phyloP scores from a whole-genome alignment of 2,329 filamentous ascomycete genomes.

The Penicillium sumatraense region DNA sequence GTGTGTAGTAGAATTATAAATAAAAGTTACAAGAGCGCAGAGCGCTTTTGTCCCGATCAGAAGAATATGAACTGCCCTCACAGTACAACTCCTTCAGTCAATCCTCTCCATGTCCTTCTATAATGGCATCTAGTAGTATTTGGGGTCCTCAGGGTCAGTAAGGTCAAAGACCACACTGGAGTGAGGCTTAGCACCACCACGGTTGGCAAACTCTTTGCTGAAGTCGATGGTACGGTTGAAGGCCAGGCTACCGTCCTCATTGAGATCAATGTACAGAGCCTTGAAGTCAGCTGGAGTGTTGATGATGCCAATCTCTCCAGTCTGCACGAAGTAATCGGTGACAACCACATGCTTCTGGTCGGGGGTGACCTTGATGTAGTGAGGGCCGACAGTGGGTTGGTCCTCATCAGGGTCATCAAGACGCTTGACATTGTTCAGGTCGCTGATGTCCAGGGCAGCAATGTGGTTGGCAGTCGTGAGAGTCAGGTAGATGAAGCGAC shows the following conservation, averaged over 20 bases:
- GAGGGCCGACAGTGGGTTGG: conserved; percentile 65
- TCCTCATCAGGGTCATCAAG: conserved; percentile 64
- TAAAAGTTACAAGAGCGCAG: not conserved
- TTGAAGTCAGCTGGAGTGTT: conserved; percentile 67
- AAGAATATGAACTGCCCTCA: not conserved
- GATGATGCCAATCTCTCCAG: conserved; percentile 63
- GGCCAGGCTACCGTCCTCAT: conserved; percentile 57
- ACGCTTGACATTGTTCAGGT: conserved; percentile 63
- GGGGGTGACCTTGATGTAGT: conserved; percentile 67
- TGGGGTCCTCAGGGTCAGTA: conserved; percentile 57
- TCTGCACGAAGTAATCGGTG: conserved; percentile 70
- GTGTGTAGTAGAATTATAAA: conserved; percentile 1
- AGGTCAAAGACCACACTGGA: conserved; percentile 61
- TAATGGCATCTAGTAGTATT: conserved; percentile 29
- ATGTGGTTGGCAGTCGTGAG: conserved; percentile 66
- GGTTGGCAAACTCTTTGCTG: conserved; percentile 55
- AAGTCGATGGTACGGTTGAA: conserved; percentile 68
- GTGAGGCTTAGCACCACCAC: conserved; percentile 63
- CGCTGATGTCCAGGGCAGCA: conserved; percentile 64
- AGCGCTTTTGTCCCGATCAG: not conserved
- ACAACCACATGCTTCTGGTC: conserved; percentile 68
- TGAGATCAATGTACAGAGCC: conserved; percentile 65
- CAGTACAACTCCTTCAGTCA: conserved; percentile 5
- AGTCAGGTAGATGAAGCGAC: conserved; percentile 63
- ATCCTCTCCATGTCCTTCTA: not conserved